Evolutionary conservation across 306 rosid genomes (phyloP), one percentile per base, ranked within the genome.

Genomic region (Cucumis hystrix): DNA sequence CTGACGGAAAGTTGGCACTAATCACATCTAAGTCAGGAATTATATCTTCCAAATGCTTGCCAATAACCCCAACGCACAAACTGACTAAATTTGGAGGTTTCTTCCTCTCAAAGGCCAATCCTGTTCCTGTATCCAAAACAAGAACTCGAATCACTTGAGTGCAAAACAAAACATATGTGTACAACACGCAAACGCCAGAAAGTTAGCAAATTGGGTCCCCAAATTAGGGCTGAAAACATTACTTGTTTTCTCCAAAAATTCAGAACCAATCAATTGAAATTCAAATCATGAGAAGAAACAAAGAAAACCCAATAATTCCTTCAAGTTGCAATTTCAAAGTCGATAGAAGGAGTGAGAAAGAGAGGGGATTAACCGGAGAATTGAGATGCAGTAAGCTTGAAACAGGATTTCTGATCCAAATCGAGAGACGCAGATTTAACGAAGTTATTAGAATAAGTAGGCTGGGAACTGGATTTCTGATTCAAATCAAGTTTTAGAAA

Each of bases 1-100:
- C 93, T 12, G 87, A 84, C 0, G 98, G 98, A 81, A 95, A 85
- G 75, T 60, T 85, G 60, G 71, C 15, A 37, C 90, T 84, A 84
- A 95, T 89, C 82, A 87, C 95, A 74, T 78, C 83, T 90, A 95
- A 87, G 76, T 95, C 96, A 35, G 77, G 74, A 80, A 95, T 30
- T 57, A 95, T 79, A 78, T 95, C 98, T 80, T 92, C 96, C 87
- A 95, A 87, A 89, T 95, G 83, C 79, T 78, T 90, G 30, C 98
- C 97, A 35, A 92, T 55, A 78, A 95, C 78, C 80, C 96, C 98
- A 74, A 92, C 71, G 82, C 97, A 92, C 79, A 95, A 84, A 78
- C 83, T 84, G 47, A 88, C 89, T 78, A 95, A 86, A 77, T 90
- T 90, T 3, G 88, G 86, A 74, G 97, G 84, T 39, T 83, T 87